Evolutionary conservation across 1,139 yeast genomes (phyloP).

Genomic region (Entelexis paramagnoliae): DNA sequence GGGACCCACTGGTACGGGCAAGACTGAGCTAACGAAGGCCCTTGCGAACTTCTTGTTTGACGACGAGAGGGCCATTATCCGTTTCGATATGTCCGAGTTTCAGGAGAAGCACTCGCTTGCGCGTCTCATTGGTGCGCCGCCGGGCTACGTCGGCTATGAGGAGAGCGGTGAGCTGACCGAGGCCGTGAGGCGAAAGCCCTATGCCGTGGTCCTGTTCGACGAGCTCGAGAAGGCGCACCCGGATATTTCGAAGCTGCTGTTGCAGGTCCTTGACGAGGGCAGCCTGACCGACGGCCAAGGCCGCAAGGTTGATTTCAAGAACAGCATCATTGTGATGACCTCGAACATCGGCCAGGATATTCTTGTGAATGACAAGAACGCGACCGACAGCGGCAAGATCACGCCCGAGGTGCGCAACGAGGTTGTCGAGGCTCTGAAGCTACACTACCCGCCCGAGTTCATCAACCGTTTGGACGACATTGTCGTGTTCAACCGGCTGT

Average conservation of each 20-base stretch:
- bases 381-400: constrained; percentile 40
- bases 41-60: constrained; percentile 86
- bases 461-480: constrained; percentile 88
- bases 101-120: constrained; percentile 90
- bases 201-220: constrained; percentile 83
- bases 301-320: constrained; percentile 82
- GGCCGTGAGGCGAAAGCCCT: constrained; percentile 90
- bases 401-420: constrained; percentile 41
- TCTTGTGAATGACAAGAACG: constrained; percentile 50
- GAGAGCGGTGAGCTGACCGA: constrained; percentile 90
- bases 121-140: constrained; percentile 92
- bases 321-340: constrained; percentile 94
- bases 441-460: constrained; percentile 83
- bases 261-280: constrained; percentile 94
- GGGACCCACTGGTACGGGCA: constrained; percentile 98
- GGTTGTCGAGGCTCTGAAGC: constrained; percentile 59
- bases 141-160: constrained; percentile 95
- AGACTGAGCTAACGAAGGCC: constrained; percentile 86
- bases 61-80: constrained; percentile 70
- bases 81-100: constrained; percentile 96
- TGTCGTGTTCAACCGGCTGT: constrained; percentile 77
- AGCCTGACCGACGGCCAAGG: constrained; percentile 91
- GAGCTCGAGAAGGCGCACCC: constrained; percentile 97
- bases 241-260: constrained; percentile 73
- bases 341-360: constrained; percentile 93